Base-by-base conservation (phyloP, 306 rosid species). In the Cyamopsis tetragonoloba region DNA sequence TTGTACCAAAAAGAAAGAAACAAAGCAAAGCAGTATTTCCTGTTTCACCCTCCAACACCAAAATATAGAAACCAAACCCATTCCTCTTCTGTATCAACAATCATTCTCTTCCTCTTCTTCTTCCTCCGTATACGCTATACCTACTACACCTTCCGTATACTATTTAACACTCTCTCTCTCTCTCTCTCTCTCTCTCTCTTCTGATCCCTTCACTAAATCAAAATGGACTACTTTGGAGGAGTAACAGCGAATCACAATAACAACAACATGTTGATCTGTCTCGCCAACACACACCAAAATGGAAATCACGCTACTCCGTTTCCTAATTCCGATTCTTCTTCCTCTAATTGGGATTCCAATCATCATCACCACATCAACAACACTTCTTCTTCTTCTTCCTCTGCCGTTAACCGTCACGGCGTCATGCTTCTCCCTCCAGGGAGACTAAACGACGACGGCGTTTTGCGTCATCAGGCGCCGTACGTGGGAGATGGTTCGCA, bases 221-320 rank as follows among this genome's bases (percentile, higher is more conserved):
- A n/a, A n/a, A n/a, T 89, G 93, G 91, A 89, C 32, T n/a, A n/a
- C n/a, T 84, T 82, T 39, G 82, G 81, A 15, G 91, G 88, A 63
- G n/a, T n/a, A n/a, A n/a, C n/a, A n/a, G n/a, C n/a, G n/a, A n/a
- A n/a, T n/a, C n/a, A n/a, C n/a, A n/a, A n/a, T n/a, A n/a, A n/a
- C n/a, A n/a, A n/a, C n/a, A 85, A 80, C 81, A 58, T 82, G 80
- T 78, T n/a, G n/a, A n/a, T 86, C 53, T 86, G 86, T 63, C 78
- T 72, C 6, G 55, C 57, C 71, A 66, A 68, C 65, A 66, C 83
- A 75, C 87, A 81, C 66, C 89, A 80, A 31, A 82, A 53, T 68
- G 71, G 76, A 14, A 39, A 68, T n/a, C n/a, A n/a, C n/a, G n/a
- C n/a, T n/a, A n/a, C n/a, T n/a, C n/a, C n/a, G n/a, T n/a, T n/a